Conservation (phyloP, 805 yeast species). For the Hanseniaspora pseudoguilliermondii region DNA sequence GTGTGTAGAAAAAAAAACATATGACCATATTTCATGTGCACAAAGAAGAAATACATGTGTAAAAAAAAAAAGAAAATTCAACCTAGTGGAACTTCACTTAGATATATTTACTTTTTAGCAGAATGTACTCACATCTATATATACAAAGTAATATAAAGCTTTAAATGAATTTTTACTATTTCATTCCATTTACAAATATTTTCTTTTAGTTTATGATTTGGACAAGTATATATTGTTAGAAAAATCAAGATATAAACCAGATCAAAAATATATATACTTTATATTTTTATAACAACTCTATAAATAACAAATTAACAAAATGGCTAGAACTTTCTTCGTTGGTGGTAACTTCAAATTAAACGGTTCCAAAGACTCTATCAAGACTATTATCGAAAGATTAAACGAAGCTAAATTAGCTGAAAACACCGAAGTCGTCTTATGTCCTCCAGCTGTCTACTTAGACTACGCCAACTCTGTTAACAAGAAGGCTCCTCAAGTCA, state of each 20-base stretch:
- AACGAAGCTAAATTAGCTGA: conserved; percentile 65
- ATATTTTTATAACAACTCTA: no score
- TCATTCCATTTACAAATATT: no score
- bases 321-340: conserved; percentile 88
- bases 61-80: not conserved
- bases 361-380: conserved; percentile 80
- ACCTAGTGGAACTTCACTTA: not conserved
- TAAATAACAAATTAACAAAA: conserved; percentile 14
- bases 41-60: not conserved
- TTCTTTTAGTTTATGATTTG: no score
- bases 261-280: no score
- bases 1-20: not conserved
- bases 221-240: no score
- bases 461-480: conserved; percentile 56
- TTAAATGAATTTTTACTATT: no score
- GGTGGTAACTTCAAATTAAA: conserved; percentile 99
- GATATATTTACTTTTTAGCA: no score
- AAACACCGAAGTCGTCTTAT: conserved; percentile 81
- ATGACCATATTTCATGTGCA: not conserved
- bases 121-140: no score
- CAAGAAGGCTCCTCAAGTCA: conserved; percentile 54
- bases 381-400: conserved; percentile 68
- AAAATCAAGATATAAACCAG: no score
- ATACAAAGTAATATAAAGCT: no score
- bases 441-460: conserved; percentile 93